Conservation (phyloP, 2,329 filamentous ascomycete genomes). For the Drechslerella dactyloides region DNA sequence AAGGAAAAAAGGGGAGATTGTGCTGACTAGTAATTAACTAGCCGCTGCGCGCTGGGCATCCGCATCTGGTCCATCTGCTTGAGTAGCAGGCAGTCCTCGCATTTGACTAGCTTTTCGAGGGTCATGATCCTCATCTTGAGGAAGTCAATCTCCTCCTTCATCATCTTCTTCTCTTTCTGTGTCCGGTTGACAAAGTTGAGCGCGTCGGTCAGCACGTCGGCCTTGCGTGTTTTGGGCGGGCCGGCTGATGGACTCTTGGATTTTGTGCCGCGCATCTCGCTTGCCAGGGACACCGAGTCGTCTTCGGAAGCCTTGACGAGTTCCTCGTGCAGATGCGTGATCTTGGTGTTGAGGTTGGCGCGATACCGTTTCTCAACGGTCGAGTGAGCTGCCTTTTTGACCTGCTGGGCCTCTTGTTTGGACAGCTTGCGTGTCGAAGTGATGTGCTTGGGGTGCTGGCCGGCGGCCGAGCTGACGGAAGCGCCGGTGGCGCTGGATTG, state of each 20-base stretch:
- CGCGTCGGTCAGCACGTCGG: conserved; percentile 48
- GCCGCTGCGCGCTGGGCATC: conserved; percentile 46
- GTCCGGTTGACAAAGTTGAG: conserved; percentile 50
- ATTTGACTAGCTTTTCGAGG: conserved; percentile 48
- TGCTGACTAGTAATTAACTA: conserved; percentile 45
- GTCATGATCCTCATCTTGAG: conserved; percentile 51
- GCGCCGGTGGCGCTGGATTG: conserved; percentile 9
- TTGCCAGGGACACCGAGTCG: conserved; percentile 44
- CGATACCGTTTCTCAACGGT: conserved; percentile 50
- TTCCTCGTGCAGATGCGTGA: conserved; percentile 49
- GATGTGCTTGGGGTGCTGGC: conserved; percentile 49
- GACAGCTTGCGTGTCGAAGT: conserved; percentile 48
- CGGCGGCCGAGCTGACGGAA: conserved; percentile 26
- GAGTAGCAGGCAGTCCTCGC: conserved; percentile 47
- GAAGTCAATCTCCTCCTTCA: conserved; percentile 50
- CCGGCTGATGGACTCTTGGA: conserved; percentile 26
- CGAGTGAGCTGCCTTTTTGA: conserved; percentile 48
- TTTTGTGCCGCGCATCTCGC: conserved; percentile 47
- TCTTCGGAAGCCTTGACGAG: conserved; percentile 49
- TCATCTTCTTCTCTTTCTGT: conserved; percentile 49
- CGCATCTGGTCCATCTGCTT: conserved; percentile 50
- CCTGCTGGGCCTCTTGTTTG: conserved; percentile 49
- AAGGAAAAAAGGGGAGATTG: conserved; percentile 10
- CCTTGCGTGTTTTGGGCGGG: conserved; percentile 49
- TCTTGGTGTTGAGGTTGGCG: conserved; percentile 49